These are phyloP conservation scores for Geotrichum restrictum DNA, from an alignment of 1,139 yeast genomes.

Conservation along the genomic window DNA sequence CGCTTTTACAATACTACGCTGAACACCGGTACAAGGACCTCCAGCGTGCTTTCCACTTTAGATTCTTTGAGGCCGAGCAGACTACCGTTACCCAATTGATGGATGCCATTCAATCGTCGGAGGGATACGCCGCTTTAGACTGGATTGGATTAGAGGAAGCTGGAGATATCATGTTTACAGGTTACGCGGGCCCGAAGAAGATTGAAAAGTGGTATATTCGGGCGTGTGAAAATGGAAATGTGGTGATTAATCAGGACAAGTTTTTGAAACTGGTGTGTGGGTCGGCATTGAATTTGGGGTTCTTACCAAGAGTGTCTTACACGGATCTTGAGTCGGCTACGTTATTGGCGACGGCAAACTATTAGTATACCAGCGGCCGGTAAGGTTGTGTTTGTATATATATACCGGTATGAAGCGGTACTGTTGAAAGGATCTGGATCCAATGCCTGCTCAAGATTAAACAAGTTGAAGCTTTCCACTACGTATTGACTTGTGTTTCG, in stretches of 20 bases:
- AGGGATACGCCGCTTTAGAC: neutral
- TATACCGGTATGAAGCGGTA: too few species aligned
- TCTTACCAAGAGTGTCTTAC: constrained; percentile 8
- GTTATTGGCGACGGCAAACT: constrained; percentile 7
- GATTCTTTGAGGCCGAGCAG: constrained; percentile 5
- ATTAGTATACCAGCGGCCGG: too few species aligned
- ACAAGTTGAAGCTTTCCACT: too few species aligned
- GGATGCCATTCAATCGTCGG: neutral
- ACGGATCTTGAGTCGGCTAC: constrained; percentile 12
- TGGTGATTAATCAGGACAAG: constrained; percentile 12
- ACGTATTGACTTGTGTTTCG: too few species aligned
- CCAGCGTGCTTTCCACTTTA: constrained; percentile 3
- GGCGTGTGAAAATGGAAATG: constrained; percentile 2
- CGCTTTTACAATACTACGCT: constrained; percentile 2
- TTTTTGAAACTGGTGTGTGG: constrained; percentile 7
- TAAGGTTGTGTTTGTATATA: too few species aligned
- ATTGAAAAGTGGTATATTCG: constrained; percentile 7
- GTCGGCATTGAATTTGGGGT: neutral
- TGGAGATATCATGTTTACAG: constrained; percentile 9
- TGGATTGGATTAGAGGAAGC: constrained; percentile 6
- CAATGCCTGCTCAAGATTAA: too few species aligned
- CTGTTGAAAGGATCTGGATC: too few species aligned
- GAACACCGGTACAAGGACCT: constrained; percentile 7
- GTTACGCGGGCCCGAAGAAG: constrained; percentile 11
- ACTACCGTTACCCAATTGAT: neutral